A percentile compares a stretch with the other conserved stretches of the same genome.
These are phyloP conservation scores for Tardiomyces blankii DNA, from an alignment of 1,139 yeast genomes.

Conservation along the genomic window DNA sequence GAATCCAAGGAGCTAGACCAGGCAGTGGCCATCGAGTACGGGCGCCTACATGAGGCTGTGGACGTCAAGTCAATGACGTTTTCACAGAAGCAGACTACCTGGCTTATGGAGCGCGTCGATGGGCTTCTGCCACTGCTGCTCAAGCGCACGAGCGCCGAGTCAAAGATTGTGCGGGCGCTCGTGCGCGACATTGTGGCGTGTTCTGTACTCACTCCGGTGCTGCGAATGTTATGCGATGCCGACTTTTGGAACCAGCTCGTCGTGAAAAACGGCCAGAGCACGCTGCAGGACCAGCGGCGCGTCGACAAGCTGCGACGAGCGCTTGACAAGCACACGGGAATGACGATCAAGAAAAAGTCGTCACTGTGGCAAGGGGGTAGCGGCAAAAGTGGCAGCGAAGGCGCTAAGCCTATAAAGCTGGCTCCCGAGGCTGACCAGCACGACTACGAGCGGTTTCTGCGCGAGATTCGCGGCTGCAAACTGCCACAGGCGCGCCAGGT, in stretches of 20 bases:
- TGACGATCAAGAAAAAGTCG: neutral
- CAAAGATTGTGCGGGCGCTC: conserved; percentile 39
- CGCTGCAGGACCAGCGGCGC: conserved; percentile 63
- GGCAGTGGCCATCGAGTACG: conserved; percentile 50
- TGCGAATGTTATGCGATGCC: conserved; percentile 53
- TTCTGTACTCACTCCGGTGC: conserved; percentile 42
- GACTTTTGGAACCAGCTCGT: conserved; percentile 67
- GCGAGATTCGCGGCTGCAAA: conserved; percentile 27
- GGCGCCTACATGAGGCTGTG: conserved; percentile 51
- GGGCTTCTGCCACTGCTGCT: conserved; percentile 42
- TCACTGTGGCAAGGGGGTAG: neutral
- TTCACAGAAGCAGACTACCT: conserved; percentile 40
- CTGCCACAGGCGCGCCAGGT: conserved; percentile 33
- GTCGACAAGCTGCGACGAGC: conserved; percentile 65
- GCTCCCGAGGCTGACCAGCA: conserved; percentile 23
- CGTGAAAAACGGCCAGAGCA: conserved; percentile 49
- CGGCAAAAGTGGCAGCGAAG: neutral
- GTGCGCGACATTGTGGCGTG: conserved; percentile 55
- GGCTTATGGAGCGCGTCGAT: conserved; percentile 36
- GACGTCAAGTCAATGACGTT: conserved; percentile 32
- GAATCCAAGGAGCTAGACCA: conserved; percentile 40
- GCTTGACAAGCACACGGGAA: conserved; percentile 49
- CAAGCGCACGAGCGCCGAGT: conserved; percentile 37
- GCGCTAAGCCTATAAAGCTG: conserved; percentile 10
- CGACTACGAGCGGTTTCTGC: conserved; percentile 35